A percentile compares a stretch with the other conserved stretches of the same genome.
These are phyloP conservation scores for Rauvolfia tetraphylla DNA, from an alignment of 257 asterid species.

Conservation along the genomic window DNA sequence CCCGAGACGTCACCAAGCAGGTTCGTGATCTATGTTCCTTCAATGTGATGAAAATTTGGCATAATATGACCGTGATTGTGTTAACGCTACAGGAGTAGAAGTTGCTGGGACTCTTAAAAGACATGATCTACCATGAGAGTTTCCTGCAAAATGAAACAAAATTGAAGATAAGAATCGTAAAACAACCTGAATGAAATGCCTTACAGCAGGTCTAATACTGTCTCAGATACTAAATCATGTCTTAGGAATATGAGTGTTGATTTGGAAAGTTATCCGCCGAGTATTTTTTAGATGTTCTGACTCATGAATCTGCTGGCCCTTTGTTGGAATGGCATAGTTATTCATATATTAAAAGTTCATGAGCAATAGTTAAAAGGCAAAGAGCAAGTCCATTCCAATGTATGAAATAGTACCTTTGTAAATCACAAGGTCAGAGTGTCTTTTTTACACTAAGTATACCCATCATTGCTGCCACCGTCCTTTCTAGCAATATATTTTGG, in stretches of 20 bases:
- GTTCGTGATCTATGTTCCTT: constrained; percentile 22
- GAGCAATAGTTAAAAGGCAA: background rate
- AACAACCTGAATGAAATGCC: background rate
- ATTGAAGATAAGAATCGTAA: background rate
- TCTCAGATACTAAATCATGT: background rate
- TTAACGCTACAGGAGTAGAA: background rate
- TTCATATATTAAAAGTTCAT: background rate
- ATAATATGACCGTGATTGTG: background rate
- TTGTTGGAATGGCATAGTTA: background rate
- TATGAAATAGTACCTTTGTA: background rate
- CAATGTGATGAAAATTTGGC: background rate
- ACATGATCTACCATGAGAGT: background rate
- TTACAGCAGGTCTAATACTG: background rate
- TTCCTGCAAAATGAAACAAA: background rate
- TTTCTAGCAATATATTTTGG: background rate
- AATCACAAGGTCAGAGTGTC: background rate
- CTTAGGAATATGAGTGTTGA: background rate
- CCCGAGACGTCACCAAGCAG: constrained; percentile 25
- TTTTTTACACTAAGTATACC: background rate
- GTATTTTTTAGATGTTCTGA: background rate
- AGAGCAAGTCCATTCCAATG: background rate
- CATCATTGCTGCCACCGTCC: background rate
- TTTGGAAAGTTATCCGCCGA: background rate
- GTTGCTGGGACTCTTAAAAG: background rate
- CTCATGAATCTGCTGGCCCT: background rate